Base-by-base conservation (phyloP, 148 eudicot species). In the Nyssa sinensis region DNA sequence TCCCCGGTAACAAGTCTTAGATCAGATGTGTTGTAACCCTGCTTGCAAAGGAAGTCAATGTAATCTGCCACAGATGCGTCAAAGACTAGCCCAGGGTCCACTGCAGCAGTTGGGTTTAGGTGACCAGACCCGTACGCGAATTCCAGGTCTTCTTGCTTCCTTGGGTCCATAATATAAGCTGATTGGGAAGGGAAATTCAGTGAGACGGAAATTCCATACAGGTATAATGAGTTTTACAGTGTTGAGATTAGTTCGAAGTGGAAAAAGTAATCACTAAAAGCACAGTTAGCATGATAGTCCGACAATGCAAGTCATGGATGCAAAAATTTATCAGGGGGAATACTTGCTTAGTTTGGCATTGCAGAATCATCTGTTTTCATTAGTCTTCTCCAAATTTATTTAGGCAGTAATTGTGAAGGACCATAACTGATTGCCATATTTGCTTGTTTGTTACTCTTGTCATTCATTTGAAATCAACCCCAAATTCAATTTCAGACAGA, bases 21-120 rank as follows among this genome's bases (percentile, higher is more conserved):
- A 1, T 13, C 8, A 0, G 72, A 12, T 19, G 72, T 69, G 61
- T 69, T 49, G 16, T 49, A 69, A 4, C 72, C 72, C 16, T 69
- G 60, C 27, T 30, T 69, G 72, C 72, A 69, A 17, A 69, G 72
- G 37, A 69, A 28, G 28, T 69, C 19, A 29, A 51, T 4, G 12
- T 69, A 49, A 25, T 69, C 72, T 51, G 59, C 72, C 37, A 27
- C 72, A 2, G 72, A 41, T 28, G 60, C 60, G 19, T 49, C 72
- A 29, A 69, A 69, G 14, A 69, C 37, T 27, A 69, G 72, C 23
- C 72, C 72, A 11, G 72, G 72, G 25, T 51, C 9, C 12, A 69
- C n/a, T 4, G 60, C 72, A 5, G 12, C 72, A 14, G 3, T 8
- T 0, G 72, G 72, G 72, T 47, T 69, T 23, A 69, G 49, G 60